Base-by-base conservation (phyloP, 306 rosid genomes). In the Lathyrus sativus region DNA sequence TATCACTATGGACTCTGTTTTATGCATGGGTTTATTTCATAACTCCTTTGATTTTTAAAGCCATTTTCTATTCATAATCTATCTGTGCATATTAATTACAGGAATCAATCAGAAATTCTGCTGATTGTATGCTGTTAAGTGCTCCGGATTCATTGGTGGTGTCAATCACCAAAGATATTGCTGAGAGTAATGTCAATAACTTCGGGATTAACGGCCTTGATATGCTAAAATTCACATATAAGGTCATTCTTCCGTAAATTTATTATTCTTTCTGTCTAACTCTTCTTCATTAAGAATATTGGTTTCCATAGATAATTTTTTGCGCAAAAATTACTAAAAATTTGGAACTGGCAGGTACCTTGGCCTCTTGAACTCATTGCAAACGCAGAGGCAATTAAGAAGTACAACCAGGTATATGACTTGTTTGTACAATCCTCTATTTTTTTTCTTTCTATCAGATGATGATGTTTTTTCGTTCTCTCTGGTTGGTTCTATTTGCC, bases 331-430 rank as follows among this genome's bases (percentile, higher is more conserved):
- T 62, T 61, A 63, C 60, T 62, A 63, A 35, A 77, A 68, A 58
- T 60, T 74, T 68, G 65, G 50, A 74, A 70, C 59, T 79, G 78
- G 75, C 86, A 93, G 97, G 91, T 93, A 48, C 85, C 98, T 68
- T 93, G 98, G 98, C 98, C 98, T 60, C 97, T 93, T 72, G 98
- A 93, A 73, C 96, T 93, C 44, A 88, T 93, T 83, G 97, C 95
- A 78, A 93, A 93, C 49, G 62, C 85, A 0, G 97, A 93, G 78
- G 95, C 97, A 13, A 87, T 90, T 67, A 93, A 86, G 89, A 93
- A 90, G 83, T 93, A 93, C 84, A 90, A 93, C 79, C 96, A 90
- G 89, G 98, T 90, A 65, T 69, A 41, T 74, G 26, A 71, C 54
- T 44, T 81, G 51, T 12, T 64, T 67, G 54, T 62, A 22, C 55